A percentile compares a stretch with the other conserved stretches of the same genome.
These are phyloP conservation scores for Termitomyces sp. DNA, from an alignment of 768 basidiomycete species.

Conservation along the genomic window DNA sequence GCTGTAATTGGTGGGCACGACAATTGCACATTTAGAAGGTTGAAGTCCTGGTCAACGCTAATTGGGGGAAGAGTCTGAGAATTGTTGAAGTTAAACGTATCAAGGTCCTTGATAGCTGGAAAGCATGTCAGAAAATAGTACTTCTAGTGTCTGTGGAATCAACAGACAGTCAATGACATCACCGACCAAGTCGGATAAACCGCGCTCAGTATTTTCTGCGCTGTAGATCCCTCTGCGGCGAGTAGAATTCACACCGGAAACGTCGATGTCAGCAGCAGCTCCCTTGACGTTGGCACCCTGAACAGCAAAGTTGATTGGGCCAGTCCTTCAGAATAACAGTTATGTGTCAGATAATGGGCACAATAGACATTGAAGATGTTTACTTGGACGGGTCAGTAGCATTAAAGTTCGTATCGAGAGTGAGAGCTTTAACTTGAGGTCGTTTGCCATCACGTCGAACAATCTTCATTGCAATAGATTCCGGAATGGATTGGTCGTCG, in stretches of 20 bases:
- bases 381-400: constrained; percentile 23
- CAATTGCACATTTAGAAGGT: constrained; percentile 21
- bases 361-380: not conserved
- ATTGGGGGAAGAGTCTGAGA: constrained; percentile 25
- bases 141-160: not conserved
- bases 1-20: constrained; percentile 18
- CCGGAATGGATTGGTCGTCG: constrained; percentile 38
- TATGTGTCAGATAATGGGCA: not conserved
- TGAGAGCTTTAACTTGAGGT: constrained; percentile 33
- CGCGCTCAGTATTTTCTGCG: constrained; percentile 17
- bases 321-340: constrained; percentile 13
- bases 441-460: constrained; percentile 27
- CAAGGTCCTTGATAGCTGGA: constrained; percentile 19
- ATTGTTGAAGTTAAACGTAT: constrained; percentile 27
- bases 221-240: constrained; percentile 24
- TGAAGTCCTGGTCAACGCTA: constrained; percentile 24
- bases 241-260: constrained; percentile 24
- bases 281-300: constrained; percentile 27
- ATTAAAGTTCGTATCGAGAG: constrained; percentile 35
- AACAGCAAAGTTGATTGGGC: constrained; percentile 27
- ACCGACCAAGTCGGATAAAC: constrained; percentile 22
- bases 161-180: constrained; percentile 22
- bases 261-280: constrained; percentile 20
- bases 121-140: not conserved
- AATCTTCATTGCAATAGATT: constrained; percentile 20